phyloP scores from a whole-genome alignment of 495 filamentous ascomycete species.

The Penicillium maclennaniae region DNA sequence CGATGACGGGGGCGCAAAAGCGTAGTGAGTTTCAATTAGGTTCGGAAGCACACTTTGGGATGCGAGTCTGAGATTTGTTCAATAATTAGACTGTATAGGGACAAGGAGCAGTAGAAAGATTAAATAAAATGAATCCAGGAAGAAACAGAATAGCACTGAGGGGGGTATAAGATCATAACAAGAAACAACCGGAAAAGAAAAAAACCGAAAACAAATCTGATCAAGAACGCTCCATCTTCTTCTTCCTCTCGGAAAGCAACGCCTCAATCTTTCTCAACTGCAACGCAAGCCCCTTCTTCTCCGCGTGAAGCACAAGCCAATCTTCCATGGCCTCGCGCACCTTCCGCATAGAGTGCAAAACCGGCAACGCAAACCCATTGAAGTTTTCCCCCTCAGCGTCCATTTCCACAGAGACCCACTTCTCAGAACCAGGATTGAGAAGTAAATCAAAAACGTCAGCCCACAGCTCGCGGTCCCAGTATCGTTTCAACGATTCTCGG shows the following conservation, averaged over 20 bases:
- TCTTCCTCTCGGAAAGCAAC: slow-evolving; percentile 65
- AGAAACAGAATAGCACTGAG: not conserved
- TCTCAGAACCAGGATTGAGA: slow-evolving; percentile 65
- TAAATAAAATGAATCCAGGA: too few species aligned
- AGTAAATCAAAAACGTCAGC: slow-evolving; percentile 75
- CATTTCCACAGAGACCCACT: slow-evolving; percentile 41
- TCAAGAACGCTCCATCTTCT: slow-evolving; percentile 36
- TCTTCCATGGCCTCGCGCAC: slow-evolving; percentile 77
- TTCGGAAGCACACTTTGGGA: too few species aligned
- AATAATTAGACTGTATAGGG: too few species aligned
- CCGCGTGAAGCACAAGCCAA: slow-evolving; percentile 76
- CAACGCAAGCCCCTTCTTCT: slow-evolving; percentile 64
- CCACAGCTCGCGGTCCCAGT: slow-evolving; percentile 96
- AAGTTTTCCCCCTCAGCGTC: slow-evolving; percentile 25
- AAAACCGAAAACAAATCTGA: slow-evolving; percentile 6
- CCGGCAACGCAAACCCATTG: slow-evolving; percentile 50
- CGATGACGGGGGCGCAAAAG: too few species aligned
- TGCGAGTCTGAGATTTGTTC: too few species aligned
- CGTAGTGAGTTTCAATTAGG: too few species aligned
- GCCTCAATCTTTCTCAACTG: slow-evolving; percentile 63
- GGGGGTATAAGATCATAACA: slow-evolving; percentile 2
- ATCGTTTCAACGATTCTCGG: slow-evolving; percentile 75
- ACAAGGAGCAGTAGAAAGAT: too few species aligned
- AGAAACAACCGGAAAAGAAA: not conserved
- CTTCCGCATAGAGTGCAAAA: slow-evolving; percentile 58